Conservation (phyloP, 495 filamentous ascomycete species). For the Parathielavia hyrcaniae region DNA sequence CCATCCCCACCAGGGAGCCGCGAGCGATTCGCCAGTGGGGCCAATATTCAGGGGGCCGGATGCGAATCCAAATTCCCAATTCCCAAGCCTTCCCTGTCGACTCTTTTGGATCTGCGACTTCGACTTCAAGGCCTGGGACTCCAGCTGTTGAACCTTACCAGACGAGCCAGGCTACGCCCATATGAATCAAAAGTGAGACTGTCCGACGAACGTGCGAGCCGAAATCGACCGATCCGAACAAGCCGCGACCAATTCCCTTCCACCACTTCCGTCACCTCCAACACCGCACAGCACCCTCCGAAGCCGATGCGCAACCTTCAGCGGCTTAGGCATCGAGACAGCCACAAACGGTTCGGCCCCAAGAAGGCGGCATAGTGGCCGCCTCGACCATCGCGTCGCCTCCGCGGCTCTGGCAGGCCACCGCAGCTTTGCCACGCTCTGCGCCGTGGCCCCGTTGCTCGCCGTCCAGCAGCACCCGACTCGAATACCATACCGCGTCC, state of each 20-base stretch:
- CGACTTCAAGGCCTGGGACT: neutral
- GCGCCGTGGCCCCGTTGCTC: neutral
- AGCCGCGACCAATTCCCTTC: neutral
- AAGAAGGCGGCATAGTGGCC: too few relatives aligned
- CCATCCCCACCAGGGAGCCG: neutral
- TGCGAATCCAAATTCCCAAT: constrained; percentile 1
- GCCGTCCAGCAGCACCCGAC: neutral
- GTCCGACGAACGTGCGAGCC: neutral
- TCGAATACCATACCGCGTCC: neutral
- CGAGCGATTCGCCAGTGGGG: constrained; percentile 4
- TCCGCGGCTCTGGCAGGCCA: neutral
- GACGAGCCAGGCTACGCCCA: neutral
- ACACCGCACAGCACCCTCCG: neutral
- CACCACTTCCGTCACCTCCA: neutral
- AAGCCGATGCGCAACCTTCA: neutral
- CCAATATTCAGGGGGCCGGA: constrained; percentile 15
- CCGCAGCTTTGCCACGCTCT: neutral
- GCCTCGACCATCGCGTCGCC: neutral
- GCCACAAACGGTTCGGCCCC: neutral
- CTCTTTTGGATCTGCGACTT: neutral
- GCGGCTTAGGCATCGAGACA: neutral
- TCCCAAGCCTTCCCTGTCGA: constrained; percentile 9
- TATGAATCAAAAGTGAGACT: neutral
- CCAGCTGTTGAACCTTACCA: neutral
- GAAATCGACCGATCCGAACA: neutral